Conservation (phyloP, 345 rosid species). For the Citrus unshiu region DNA sequence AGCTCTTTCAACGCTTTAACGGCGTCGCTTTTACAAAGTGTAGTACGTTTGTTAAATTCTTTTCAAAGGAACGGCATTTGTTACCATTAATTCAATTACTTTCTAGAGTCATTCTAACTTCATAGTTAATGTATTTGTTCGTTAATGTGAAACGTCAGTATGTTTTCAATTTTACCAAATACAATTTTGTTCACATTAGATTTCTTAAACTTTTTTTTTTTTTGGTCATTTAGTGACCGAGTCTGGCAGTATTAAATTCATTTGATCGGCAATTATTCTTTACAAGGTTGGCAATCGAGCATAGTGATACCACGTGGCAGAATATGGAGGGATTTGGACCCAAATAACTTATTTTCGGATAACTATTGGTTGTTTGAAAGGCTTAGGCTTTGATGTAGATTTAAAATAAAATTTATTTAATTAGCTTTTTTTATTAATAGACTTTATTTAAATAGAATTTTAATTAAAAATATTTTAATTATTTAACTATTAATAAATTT, state of each 20-base stretch:
- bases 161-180: background rate
- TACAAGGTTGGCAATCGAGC: background rate
- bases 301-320: background rate
- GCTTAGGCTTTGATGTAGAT: too few species aligned
- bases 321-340: background rate
- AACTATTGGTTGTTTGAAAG: too few species aligned
- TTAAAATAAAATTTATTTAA: too few species aligned
- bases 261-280: background rate
- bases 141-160: background rate
- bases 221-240: background rate
- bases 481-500: too few species aligned
- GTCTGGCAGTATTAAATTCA: background rate
- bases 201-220: too few species aligned
- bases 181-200: too few species aligned
- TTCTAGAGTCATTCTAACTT: background rate
- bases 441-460: too few species aligned
- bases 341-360: background rate
- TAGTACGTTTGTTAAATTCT: background rate
- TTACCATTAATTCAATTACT: too few species aligned
- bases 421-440: too few species aligned
- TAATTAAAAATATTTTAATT: too few species aligned
- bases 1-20: background rate
- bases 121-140: too few species aligned
- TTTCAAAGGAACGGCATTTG: background rate
- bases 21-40: background rate